phyloP scores from a whole-genome alignment of 192 early-diverging fungal species.

The Coemansia nantahalensis region DNA sequence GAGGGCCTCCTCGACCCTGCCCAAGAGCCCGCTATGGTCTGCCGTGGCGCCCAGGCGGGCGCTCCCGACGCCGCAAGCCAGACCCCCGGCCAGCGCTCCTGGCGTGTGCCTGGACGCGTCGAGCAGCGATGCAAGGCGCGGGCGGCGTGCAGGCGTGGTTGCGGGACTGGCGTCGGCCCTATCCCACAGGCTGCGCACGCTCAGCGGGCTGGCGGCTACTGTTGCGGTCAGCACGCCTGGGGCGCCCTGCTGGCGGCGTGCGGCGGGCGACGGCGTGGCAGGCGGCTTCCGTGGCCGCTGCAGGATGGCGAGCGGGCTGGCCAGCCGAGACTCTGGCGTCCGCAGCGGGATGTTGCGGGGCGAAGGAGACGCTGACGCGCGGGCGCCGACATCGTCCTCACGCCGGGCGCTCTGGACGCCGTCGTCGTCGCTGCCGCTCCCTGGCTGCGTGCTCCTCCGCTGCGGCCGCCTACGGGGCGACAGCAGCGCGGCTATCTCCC shows the following conservation, averaged over 20 bases:
- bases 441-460: neutral
- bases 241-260: too few relatives aligned
- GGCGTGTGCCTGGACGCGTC: too few relatives aligned
- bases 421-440: conserved; percentile 4
- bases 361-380: neutral
- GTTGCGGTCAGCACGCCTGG: neutral
- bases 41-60: neutral
- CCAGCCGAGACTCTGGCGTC: conserved; percentile 31
- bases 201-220: neutral
- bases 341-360: conserved; percentile 16
- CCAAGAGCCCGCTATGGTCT: conserved; percentile 16
- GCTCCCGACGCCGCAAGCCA: neutral
- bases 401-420: neutral
- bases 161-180: conserved; percentile 9
- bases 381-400: neutral
- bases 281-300: too few relatives aligned
- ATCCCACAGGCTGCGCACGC: conserved; percentile 22
- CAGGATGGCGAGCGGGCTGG: conserved; percentile 10
- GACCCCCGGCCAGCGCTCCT: neutral
- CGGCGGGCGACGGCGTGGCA: neutral
- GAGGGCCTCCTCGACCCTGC: conserved; percentile 39
- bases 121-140: conserved; percentile 1
- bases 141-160: conserved; percentile 13
- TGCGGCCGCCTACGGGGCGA: conserved; percentile 15
- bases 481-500: conserved; percentile 35